Evolutionary conservation across 306 rosid genomes (phyloP).

Genomic region (Vachellia pachyceras): DNA sequence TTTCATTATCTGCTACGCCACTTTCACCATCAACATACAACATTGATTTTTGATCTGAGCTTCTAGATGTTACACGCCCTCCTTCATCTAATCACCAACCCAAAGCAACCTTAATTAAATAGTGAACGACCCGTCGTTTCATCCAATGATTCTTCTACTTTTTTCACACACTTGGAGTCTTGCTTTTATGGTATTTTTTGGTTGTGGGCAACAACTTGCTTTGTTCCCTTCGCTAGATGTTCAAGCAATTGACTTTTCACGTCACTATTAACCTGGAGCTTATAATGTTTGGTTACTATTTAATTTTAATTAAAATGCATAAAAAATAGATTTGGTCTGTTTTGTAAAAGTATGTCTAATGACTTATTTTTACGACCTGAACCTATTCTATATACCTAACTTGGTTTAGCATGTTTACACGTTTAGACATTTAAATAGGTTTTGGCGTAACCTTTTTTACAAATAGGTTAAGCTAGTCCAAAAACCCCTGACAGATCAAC

Average conservation of each 20-base stretch:
- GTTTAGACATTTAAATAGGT: too few species aligned
- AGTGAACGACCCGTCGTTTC: neutral
- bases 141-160: neutral
- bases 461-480: too few species aligned
- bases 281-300: too few species aligned
- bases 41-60: neutral
- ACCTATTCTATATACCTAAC: too few species aligned
- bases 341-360: too few species aligned
- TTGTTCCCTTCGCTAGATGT: slow-evolving; percentile 5
- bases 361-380: too few species aligned
- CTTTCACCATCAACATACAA: neutral
- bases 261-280: neutral
- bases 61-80: slow-evolving; percentile 42
- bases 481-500: too few species aligned
- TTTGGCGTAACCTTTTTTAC: too few species aligned
- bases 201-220: neutral
- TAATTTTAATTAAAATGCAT: too few species aligned
- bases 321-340: too few species aligned
- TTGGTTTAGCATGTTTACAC: too few species aligned
- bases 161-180: neutral
- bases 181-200: slow-evolving; percentile 6
- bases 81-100: slow-evolving; percentile 36
- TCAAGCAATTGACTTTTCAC: neutral
- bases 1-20: slow-evolving; percentile 39
- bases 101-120: neutral